Evolutionary conservation across 768 basidiomycete genomes (phyloP).

Genomic region (Boletus speciosus): DNA sequence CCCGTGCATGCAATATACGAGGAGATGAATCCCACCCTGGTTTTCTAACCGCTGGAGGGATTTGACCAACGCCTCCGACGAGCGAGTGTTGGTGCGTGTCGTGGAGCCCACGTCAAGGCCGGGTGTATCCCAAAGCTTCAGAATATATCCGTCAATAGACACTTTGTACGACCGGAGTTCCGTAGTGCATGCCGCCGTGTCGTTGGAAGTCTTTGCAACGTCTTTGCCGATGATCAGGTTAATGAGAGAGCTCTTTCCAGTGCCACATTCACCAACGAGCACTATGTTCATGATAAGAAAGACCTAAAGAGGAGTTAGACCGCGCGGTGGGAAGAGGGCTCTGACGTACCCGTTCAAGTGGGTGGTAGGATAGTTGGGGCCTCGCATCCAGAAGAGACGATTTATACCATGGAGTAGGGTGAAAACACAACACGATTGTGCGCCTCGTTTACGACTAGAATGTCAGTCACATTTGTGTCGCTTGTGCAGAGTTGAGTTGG

Average conservation of each 20-base stretch:
- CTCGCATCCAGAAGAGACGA: background rate
- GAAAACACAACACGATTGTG: background rate
- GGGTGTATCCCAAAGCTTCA: constrained; percentile 17
- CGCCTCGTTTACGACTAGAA: background rate
- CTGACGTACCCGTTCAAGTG: background rate
- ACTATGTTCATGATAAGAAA: constrained; percentile 18
- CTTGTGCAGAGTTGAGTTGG: background rate
- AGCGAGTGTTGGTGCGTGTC: background rate
- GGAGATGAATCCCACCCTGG: constrained; percentile 13
- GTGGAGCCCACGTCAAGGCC: constrained; percentile 16
- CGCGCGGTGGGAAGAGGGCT: background rate
- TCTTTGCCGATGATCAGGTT: constrained; percentile 17
- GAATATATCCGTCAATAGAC: constrained; percentile 10
- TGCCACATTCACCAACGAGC: constrained; percentile 23
- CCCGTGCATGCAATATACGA: constrained; percentile 21
- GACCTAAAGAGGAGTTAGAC: constrained; percentile 5
- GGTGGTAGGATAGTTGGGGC: background rate
- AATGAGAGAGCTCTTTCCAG: constrained; percentile 26
- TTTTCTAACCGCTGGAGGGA: constrained; percentile 7
- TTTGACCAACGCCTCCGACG: constrained; percentile 1
- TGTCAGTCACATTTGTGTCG: background rate
- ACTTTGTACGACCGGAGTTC: constrained; percentile 5
- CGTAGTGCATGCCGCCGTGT: constrained; percentile 19
- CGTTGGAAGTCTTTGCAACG: constrained; percentile 17
- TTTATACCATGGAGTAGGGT: constrained; percentile 6